Evolutionary conservation across 352 stramenopile genomes (phyloP).

Genomic region (Globisporangium sylvaticum): DNA sequence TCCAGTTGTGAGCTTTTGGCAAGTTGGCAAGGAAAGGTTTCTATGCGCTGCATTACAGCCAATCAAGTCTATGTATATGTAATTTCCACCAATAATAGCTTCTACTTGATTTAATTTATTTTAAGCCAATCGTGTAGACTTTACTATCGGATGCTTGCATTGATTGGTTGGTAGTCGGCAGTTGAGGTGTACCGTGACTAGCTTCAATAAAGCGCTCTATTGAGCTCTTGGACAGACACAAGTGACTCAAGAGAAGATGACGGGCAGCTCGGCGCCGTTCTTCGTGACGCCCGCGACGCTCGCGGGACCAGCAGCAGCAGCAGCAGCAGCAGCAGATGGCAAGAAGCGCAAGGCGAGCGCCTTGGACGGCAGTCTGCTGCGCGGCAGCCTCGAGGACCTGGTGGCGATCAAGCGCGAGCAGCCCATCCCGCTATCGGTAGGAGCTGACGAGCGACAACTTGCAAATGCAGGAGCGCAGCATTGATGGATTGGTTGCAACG

Average conservation of each 20-base stretch:
- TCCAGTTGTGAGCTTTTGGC: constrained; percentile 42
- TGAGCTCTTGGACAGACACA: background rate
- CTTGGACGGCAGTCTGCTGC: constrained; percentile 21
- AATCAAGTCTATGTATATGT: constrained; percentile 15
- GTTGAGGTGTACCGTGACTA: background rate
- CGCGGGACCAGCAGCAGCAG: background rate
- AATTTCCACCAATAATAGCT: constrained; percentile 5
- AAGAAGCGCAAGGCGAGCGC: constrained; percentile 30
- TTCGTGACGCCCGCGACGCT: constrained; percentile 36
- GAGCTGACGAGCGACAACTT: background rate
- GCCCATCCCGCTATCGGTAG: constrained; percentile 36
- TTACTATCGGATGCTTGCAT: background rate
- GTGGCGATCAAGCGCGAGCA: constrained; percentile 27
- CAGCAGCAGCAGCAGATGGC: background rate
- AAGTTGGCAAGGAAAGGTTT: background rate
- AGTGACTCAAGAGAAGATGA: constrained; percentile 31
- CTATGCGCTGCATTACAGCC: constrained; percentile 16
- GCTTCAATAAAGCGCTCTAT: background rate
- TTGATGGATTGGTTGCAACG: background rate
- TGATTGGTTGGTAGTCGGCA: background rate
- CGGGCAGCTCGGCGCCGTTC: constrained; percentile 39
- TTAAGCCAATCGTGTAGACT: constrained; percentile 10
- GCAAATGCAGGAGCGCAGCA: background rate
- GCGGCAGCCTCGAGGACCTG: constrained; percentile 37
- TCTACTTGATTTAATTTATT: background rate